Evolutionary conservation across 129 eudicot species (phyloP).

Genomic region (Lonicera japonica): DNA sequence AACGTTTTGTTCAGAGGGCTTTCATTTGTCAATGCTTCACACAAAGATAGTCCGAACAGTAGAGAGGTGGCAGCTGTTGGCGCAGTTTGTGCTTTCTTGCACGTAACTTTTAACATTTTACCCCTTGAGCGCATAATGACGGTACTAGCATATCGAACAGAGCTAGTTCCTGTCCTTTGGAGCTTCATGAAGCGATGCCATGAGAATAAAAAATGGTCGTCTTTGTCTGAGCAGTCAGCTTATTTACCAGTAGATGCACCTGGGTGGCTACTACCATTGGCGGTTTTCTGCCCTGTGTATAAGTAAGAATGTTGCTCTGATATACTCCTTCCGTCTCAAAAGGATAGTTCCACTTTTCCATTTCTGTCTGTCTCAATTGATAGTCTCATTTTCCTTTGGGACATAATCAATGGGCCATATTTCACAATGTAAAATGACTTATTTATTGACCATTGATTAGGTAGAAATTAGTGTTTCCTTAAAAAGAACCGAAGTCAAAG

Average conservation of each 20-base stretch:
- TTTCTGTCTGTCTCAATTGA: too few relatives aligned
- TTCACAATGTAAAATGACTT: too few relatives aligned
- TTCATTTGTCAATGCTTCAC: slow-evolving; percentile 31
- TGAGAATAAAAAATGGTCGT: slow-evolving; percentile 69
- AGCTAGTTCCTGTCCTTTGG: slow-evolving; percentile 86
- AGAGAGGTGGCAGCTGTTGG: slow-evolving; percentile 69
- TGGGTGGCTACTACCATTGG: slow-evolving; percentile 90
- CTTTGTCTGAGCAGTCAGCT: slow-evolving; percentile 54
- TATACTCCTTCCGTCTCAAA: too few relatives aligned
- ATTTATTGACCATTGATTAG: too few relatives aligned
- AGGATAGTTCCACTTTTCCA: too few relatives aligned
- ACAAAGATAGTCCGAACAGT: slow-evolving; percentile 32
- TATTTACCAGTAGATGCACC: slow-evolving; percentile 75
- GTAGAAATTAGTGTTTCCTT: too few relatives aligned
- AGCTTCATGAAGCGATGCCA: slow-evolving; percentile 80
- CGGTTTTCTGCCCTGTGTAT: slow-evolving; percentile 95
- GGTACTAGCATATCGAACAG: slow-evolving; percentile 84
- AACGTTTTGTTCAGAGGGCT: slow-evolving; percentile 61
- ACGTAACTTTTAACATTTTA: slow-evolving; percentile 73
- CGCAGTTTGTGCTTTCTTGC: slow-evolving; percentile 90
- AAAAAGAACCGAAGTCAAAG: too few relatives aligned
- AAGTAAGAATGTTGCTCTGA: slow-evolving; percentile 38
- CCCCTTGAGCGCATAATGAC: slow-evolving; percentile 94
- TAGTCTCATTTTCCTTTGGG: too few relatives aligned
- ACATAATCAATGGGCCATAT: too few relatives aligned